Evolutionary conservation across 2,329 filamentous ascomycete genomes (phyloP).

Genomic region (Cladorrhinum sp.): DNA sequence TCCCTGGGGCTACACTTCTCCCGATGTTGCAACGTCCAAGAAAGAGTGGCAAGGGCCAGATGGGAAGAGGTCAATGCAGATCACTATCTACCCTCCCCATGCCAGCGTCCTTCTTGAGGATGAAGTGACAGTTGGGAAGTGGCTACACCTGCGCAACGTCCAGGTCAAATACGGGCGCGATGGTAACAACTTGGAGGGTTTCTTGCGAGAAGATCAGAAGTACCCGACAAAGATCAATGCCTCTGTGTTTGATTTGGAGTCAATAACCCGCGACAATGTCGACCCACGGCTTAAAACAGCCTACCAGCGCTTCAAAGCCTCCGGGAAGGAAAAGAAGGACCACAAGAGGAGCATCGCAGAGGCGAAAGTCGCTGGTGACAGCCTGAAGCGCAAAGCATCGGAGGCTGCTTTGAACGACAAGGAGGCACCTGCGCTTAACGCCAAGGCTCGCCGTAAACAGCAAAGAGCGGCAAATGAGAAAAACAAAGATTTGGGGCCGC

Average conservation of each 20-base stretch:
- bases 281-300: conserved; percentile 54
- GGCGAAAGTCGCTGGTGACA: conserved; percentile 35
- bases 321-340: conserved; percentile 49
- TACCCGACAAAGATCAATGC: conserved; percentile 53
- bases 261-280: conserved; percentile 38
- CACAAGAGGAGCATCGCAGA: conserved; percentile 37
- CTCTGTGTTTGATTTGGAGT: conserved; percentile 42
- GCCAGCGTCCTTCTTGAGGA: conserved; percentile 52
- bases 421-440: conserved; percentile 16
- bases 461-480: conserved; percentile 28
- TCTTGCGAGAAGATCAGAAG: conserved; percentile 59
- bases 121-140: conserved; percentile 55
- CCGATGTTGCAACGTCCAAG: conserved; percentile 5
- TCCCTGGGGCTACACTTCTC: conserved; percentile 49
- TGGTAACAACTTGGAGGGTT: conserved; percentile 64
- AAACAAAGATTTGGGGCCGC: conserved; percentile 26
- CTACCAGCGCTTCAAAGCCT: conserved; percentile 61
- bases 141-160: conserved; percentile 69
- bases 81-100: conserved; percentile 70
- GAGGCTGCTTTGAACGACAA: conserved; percentile 10
- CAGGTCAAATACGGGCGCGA: conserved; percentile 59
- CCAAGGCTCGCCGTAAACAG: conserved; percentile 30
- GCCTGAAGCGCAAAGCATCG: conserved; percentile 38
- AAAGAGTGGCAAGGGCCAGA: conserved; percentile 68
- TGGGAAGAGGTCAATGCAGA: conserved; percentile 67